Percentiles rank a stretch among this genome's conserved stretches.
These are phyloP conservation scores for Zoysia matrella DNA, from an alignment of 202 grass and related monocot genomes.

Conservation along the genomic window DNA sequence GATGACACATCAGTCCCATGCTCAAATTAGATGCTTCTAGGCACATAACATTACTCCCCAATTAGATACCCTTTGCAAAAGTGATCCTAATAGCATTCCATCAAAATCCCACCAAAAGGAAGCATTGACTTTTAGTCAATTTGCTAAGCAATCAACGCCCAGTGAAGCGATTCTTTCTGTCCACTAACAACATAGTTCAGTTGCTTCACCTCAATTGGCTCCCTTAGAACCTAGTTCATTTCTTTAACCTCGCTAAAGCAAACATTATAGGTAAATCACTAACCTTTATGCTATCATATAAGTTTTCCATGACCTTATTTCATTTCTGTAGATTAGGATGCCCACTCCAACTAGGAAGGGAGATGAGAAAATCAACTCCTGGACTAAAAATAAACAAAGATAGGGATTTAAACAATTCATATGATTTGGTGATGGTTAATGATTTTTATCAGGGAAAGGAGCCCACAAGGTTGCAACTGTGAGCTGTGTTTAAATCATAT, in stretches of 20 bases:
- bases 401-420: conserved; percentile 22
- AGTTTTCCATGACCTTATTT: conserved; percentile 16
- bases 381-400: conserved; percentile 37
- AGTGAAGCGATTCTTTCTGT: conserved; percentile 59
- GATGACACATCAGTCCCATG: conserved; percentile 37
- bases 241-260: conserved; percentile 44
- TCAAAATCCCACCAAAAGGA: conserved; percentile 25
- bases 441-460: conserved; percentile 27
- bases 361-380: conserved; percentile 33
- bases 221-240: conserved; percentile 48
- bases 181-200: conserved; percentile 18
- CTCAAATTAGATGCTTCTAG: conserved; percentile 44
- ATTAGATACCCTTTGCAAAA: conserved; percentile 35
- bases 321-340: conserved; percentile 37
- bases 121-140: conserved; percentile 37
- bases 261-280: conserved; percentile 19
- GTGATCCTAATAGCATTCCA: conserved; percentile 21
- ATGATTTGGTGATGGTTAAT: not conserved
- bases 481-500: conserved; percentile 23
- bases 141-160: conserved; percentile 37
- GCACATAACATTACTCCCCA: conserved; percentile 32
- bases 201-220: conserved; percentile 14
- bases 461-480: conserved; percentile 39
- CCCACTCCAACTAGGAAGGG: conserved; percentile 25
- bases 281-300: not conserved